Evolutionary conservation across 306 rosid genomes (phyloP), one percentile per base, ranked within the genome.

Genomic region (Cicer chorassanicum): DNA sequence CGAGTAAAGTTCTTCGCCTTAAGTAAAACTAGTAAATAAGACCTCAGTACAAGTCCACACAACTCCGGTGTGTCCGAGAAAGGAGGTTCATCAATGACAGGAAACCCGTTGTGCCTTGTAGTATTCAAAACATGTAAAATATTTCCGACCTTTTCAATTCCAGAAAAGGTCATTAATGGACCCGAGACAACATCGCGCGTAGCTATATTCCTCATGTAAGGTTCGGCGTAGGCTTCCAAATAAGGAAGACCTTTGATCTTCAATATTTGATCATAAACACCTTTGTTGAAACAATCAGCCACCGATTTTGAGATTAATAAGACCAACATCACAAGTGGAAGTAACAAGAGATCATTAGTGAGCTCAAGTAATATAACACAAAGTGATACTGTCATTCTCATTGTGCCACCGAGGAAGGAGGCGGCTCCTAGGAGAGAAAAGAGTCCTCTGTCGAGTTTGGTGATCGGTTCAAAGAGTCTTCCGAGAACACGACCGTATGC

Each of bases 361-460:
- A 94, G 98, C 65, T 94, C 98, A 42, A 94, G 97, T 77, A 94
- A 82, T 81, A 94, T 94, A 73, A 94, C 72, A 76, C 98, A 91
- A 13, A 94, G 44, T 46, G 97, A 94, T 42, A 94, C 98, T 4
- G 98, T 94, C 98, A 94, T 94, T 80, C 98, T 90, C 98, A 94
- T 94, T 67, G 97, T 94, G 61, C 98, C 98, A 48, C 98, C 98
- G 43, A 93, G 98, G 79, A 93, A 86, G 45, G 97, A 89, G 6
- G 98, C 95, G 16, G 98, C 93, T 74, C 98, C 98, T 44, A 93
- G 97, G 75, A 93, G 90, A 53, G 98, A 88, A 69, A 87, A 93
- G 75, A 93, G 84, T 59, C 97, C 92, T 0, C 79, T 67, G 63
- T 93, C 98, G 48, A 93, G 95, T 6, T 64, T 63, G 3, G 87